Evolutionary conservation across 2,329 filamentous ascomycete species (phyloP).

Genomic region (Microdochium trichocladiopsis): DNA sequence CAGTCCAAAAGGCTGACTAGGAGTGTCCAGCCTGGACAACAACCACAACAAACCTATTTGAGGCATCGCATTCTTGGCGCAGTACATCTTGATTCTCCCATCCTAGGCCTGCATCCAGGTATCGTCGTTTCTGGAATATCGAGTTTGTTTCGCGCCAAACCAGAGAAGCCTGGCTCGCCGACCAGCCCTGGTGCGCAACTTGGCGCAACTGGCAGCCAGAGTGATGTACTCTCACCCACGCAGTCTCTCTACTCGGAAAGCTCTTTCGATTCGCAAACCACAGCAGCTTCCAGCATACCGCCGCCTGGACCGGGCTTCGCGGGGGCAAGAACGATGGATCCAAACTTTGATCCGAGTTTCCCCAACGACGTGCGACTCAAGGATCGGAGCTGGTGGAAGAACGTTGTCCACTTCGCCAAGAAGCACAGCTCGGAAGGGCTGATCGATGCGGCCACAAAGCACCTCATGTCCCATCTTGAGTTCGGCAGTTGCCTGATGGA

Average conservation of each 20-base stretch:
- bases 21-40: neutral
- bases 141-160: slow-evolving; percentile 59
- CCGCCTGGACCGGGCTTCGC: neutral
- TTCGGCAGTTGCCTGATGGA: slow-evolving; percentile 79
- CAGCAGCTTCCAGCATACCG: neutral
- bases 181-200: neutral
- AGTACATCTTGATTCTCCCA: slow-evolving; percentile 78
- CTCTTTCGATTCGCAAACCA: neutral
- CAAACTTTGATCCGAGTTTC: slow-evolving; percentile 70
- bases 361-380: slow-evolving; percentile 65
- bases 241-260: slow-evolving; percentile 5
- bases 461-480: slow-evolving; percentile 74
- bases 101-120: slow-evolving; percentile 82
- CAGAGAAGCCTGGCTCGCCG: slow-evolving; percentile 17
- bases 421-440: slow-evolving; percentile 72
- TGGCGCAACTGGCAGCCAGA: neutral
- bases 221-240: slow-evolving; percentile 13
- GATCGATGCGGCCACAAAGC: slow-evolving; percentile 61
- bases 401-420: slow-evolving; percentile 67
- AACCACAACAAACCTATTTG: slow-evolving; percentile 31
- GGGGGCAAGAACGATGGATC: slow-evolving; percentile 30
- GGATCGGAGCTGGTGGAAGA: slow-evolving; percentile 62
- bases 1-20: neutral
- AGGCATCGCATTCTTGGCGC: slow-evolving; percentile 74
- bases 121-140: slow-evolving; percentile 76